Evolutionary conservation across 2,329 filamentous ascomycete genomes (phyloP), one percentile per base, ranked within the genome.

Genomic region (Aureobasidium lini): DNA sequence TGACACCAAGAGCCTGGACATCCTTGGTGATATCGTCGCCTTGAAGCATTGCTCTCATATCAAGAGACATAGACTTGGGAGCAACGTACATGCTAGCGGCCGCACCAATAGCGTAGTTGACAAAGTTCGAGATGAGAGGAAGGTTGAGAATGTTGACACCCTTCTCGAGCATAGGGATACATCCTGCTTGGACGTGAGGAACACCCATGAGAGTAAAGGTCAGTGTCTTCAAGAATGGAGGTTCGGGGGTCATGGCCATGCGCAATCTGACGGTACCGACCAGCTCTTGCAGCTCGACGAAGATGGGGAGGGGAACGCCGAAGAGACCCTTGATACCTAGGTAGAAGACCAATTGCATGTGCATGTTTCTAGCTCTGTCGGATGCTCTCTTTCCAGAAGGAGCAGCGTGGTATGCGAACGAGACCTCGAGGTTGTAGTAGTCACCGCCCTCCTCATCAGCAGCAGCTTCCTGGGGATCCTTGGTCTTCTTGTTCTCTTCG

Each of bases 311-410:
- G 0, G 91, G 91, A 0, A 96, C 86, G 31, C 92, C 92, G 65
- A 96, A 94, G 5, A 96, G 79, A 0, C 92, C 92, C 69, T 89
- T 90, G 69, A 95, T 78, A 60, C 94, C 94, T 1, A 97, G 81
- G 64, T 96, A 97, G 72, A 99, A 97, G 8, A 96, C 84, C 13
- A 97, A 75, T 67, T 95, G 88, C 90, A 96, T 96, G 68, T 95
- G 92, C 90, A 96, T 96, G 71, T 96, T 97, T 65, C 88, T 84
- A 6, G 91, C 90, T 73, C 92, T 94, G 47, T 89, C 87, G 2
- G 89, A 87, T 13, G 90, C 81, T 49, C 86, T 83, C 60, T 79
- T 78, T 5, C 83, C 81, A 2, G 83, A 86, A 11, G 91, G 91
- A 70, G 87, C 85, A 9, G 93, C 90, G 68, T 96, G 91, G 71